Evolutionary conservation across 179 eudicot species (phyloP), one percentile per base, ranked within the genome.

Genomic region (Amaranthus tricolor): DNA sequence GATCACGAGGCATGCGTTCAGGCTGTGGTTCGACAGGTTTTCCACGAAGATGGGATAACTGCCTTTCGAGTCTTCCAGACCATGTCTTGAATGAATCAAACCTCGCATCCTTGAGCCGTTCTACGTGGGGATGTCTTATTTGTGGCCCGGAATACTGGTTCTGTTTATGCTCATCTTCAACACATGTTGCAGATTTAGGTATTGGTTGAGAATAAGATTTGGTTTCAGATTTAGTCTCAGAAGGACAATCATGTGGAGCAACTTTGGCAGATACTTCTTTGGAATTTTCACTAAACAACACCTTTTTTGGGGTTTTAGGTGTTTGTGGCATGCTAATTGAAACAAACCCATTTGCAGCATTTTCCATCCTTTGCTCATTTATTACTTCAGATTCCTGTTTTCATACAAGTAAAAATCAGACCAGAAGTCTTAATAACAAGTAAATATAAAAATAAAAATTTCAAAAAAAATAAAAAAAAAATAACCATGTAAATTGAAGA

Each of bases 251-350:
- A 31, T 31, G 2, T 31, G 40, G 40, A 31, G 40, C 40, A 31
- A 31, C 40, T 31, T 31, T 31, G 3, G 40, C 40, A 1, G 40
- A 31, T 31, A 31, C 3, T 31, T 31, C 40, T 31, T 31, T 31
- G 40, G 40, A 4, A 31, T 31, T 31, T 2, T 31, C 40, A 31
- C 40, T 31, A 31, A 88, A 88, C 74, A 76, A 19, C 40, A 87
- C 89, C 78, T 56, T 82, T 66, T 73, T 82, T 6, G 78, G 56
- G 12, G 68, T 78, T 45, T 72, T 31, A 31, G 98, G 92, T 76
- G 95, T 83, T 9, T 91, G 79, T 58, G 95, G 95, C 93, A 89
- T 88, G 83, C 98, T 91, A 51, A 91, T 82, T 13, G 97, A 89
- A 58, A 86, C 74, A 16, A 87, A 16, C 53, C 64, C 77, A 6